Conservation (phyloP, 176 grass and related monocot species). For the Luzula sylvatica region DNA sequence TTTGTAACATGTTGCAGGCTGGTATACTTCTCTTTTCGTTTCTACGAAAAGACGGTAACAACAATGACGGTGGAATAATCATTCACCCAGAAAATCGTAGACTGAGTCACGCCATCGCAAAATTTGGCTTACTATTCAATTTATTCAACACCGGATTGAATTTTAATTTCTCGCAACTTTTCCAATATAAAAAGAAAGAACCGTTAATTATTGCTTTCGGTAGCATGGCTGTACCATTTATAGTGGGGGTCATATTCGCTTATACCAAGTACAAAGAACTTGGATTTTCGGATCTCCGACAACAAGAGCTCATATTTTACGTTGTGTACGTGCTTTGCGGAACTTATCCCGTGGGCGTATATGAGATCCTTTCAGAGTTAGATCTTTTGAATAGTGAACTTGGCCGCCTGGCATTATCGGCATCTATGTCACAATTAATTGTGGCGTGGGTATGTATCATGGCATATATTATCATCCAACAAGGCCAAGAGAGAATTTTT, state of each 20-base stretch:
- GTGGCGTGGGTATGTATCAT: not conserved
- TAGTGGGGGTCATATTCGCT: not conserved
- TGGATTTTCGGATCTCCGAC: not conserved
- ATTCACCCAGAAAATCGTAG: not conserved
- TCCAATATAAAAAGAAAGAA: slow-evolving; percentile 9
- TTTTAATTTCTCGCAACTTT: not conserved
- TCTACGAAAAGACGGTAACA: not conserved
- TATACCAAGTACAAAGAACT: not conserved
- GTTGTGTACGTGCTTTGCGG: not conserved
- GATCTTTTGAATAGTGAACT: slow-evolving; percentile 29
- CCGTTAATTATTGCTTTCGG: slow-evolving; percentile 10
- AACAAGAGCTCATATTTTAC: too few species aligned
- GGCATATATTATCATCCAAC: not conserved
- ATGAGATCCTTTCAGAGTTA: slow-evolving; percentile 25
- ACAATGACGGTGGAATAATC: not conserved
- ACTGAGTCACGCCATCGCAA: not conserved
- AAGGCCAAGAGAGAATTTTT: not conserved
- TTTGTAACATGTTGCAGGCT: not conserved
- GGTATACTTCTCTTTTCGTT: slow-evolving; percentile 1
- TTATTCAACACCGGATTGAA: slow-evolving; percentile 28
- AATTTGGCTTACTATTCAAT: slow-evolving; percentile 11
- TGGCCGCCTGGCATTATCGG: slow-evolving; percentile 26
- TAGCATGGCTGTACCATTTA: slow-evolving; percentile 10
- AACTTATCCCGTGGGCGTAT: too few species aligned
- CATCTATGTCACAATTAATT: slow-evolving; percentile 6